phyloP scores from a whole-genome alignment of 352 stramenopile genomes.

The Phytophthora crassamura region DNA sequence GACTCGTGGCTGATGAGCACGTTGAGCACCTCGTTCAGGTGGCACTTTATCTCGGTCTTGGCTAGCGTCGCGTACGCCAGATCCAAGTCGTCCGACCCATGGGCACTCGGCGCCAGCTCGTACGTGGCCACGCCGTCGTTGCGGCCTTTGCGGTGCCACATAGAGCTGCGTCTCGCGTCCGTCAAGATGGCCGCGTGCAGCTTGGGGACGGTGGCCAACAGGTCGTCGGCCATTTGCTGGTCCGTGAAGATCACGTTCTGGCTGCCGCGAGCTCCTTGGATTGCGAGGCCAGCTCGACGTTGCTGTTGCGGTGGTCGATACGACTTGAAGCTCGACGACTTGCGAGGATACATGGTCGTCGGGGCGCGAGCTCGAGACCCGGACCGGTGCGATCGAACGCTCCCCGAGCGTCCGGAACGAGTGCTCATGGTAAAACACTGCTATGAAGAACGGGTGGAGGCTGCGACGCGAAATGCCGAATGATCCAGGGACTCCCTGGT shows the following conservation, averaged over 20 bases:
- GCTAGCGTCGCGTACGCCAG: slow-evolving; percentile 50
- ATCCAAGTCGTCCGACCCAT: slow-evolving; percentile 45
- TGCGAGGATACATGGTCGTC: slow-evolving; percentile 19
- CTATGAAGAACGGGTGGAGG: slow-evolving; percentile 2
- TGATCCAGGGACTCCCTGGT: slow-evolving; percentile 14
- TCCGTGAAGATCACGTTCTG: slow-evolving; percentile 40
- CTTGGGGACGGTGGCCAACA: slow-evolving; percentile 42
- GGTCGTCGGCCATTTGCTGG: slow-evolving; percentile 45
- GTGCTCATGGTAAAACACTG: slow-evolving; percentile 26
- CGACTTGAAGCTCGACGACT: slow-evolving; percentile 29
- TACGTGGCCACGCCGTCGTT: slow-evolving; percentile 49
- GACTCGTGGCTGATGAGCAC: slow-evolving; percentile 58
- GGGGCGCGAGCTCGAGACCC: slow-evolving; percentile 10
- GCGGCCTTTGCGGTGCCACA: slow-evolving; percentile 42
- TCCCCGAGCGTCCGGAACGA: slow-evolving; percentile 23
- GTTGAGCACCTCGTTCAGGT: slow-evolving; percentile 74
- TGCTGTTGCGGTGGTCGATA: slow-evolving; percentile 29
- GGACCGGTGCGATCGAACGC: slow-evolving; percentile 11
- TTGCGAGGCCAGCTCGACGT: slow-evolving; percentile 21
- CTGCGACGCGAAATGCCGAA: slow-evolving; percentile 4
- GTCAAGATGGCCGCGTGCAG: slow-evolving; percentile 38
- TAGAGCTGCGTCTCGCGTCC: slow-evolving; percentile 23
- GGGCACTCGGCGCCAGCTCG: slow-evolving; percentile 37
- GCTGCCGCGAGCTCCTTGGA: slow-evolving; percentile 27
- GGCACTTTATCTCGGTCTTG: slow-evolving; percentile 60